Percentiles rank a stretch among this genome's conserved stretches.
Conservation (phyloP, 1,284 basidiomycete species). For the Ceratobasidium sp. region DNA sequence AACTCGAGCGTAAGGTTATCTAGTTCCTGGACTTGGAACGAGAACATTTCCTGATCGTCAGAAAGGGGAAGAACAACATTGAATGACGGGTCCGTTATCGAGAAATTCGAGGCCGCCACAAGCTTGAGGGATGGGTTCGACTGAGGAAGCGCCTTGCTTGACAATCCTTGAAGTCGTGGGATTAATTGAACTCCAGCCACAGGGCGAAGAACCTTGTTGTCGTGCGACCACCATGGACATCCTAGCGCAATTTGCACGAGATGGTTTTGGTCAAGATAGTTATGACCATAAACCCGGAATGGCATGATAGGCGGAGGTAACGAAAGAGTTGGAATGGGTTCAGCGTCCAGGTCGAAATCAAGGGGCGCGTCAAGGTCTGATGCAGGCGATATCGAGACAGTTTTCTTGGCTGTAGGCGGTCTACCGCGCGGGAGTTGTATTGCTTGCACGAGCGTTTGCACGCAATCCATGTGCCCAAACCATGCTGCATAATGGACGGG, state of each 20-base stretch:
- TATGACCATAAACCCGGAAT: conserved; percentile 91
- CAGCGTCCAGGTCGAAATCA: conserved; percentile 78
- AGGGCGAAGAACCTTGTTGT: conserved; percentile 53
- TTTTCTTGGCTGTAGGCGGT: conserved; percentile 23
- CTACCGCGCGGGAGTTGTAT: conserved; percentile 47
- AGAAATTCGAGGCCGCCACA: conserved; percentile 84
- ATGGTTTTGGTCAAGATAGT: conserved; percentile 89
- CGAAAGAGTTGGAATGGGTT: conserved; percentile 93
- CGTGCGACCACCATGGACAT: conserved; percentile 63
- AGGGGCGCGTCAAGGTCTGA: conserved; percentile 57
- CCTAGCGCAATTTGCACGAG: conserved; percentile 92
- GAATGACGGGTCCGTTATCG: conserved; percentile 70
- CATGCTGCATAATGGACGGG: conserved; percentile 97
- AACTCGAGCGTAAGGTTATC: conserved; percentile 89
- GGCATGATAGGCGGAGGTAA: conserved; percentile 99
- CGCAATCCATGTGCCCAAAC: conserved; percentile 91
- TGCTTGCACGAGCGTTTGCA: conserved; percentile 78
- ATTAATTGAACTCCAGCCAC: conserved; percentile 49
- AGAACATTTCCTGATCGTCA: conserved; percentile 84
- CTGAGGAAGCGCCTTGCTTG: conserved; percentile 46
- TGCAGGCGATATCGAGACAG: conserved; percentile 51
- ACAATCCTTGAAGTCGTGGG: conserved; percentile 63
- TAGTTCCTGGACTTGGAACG: conserved; percentile 88
- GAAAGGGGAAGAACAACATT: conserved; percentile 88
- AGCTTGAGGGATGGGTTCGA: conserved; percentile 85